phyloP scores from a whole-genome alignment of 2,329 filamentous ascomycete species.

The Dactylellina parvicollis region DNA sequence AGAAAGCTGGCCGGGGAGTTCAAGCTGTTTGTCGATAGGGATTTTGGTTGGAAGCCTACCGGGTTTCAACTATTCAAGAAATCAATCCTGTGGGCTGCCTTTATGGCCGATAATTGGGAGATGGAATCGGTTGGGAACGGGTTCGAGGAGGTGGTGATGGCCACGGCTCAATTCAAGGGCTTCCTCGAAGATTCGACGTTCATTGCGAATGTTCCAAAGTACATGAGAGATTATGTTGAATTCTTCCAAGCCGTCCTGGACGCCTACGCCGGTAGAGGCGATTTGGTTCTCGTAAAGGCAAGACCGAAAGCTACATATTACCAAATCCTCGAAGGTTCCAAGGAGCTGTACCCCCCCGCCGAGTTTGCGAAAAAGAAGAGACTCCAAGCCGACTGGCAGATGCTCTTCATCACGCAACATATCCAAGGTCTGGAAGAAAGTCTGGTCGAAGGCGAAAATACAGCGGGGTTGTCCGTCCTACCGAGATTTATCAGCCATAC shows the following conservation, averaged over 20 bases:
- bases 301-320: background rate
- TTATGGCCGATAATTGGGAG: slow-evolving; percentile 18
- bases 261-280: background rate
- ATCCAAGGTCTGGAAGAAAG: background rate
- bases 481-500: background rate
- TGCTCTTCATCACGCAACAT: slow-evolving; percentile 5
- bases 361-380: background rate
- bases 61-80: slow-evolving; percentile 6
- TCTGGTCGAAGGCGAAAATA: background rate
- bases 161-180: background rate
- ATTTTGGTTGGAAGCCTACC: background rate
- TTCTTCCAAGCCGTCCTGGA: slow-evolving; percentile 4
- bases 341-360: background rate
- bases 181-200: slow-evolving; percentile 1
- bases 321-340: background rate
- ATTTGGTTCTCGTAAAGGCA: background rate
- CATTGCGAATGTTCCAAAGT: background rate
- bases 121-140: background rate
- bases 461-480: no score
- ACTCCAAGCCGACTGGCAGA: slow-evolving; percentile 11
- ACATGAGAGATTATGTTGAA: slow-evolving; percentile 9
- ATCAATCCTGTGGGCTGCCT: background rate
- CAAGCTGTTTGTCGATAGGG: background rate
- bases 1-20: background rate
- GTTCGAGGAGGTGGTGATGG: background rate